Percentiles rank a stretch among this genome's conserved stretches.
Evolutionary conservation across 805 yeast species (phyloP).

Genomic region (Saturnispora quitensis): DNA sequence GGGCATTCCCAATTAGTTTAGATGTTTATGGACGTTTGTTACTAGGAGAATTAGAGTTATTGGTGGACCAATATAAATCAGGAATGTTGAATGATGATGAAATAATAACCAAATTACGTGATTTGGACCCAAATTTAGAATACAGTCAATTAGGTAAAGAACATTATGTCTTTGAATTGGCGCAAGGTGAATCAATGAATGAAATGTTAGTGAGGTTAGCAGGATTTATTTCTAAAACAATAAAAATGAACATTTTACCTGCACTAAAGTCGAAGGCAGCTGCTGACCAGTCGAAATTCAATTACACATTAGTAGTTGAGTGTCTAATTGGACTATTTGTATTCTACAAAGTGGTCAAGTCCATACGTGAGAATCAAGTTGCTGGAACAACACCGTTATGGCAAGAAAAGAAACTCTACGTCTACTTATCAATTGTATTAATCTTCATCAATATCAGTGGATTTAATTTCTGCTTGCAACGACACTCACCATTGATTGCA

Average conservation of each 20-base stretch:
- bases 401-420: conserved; percentile 11
- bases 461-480: conserved; percentile 51
- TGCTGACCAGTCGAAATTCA: neutral
- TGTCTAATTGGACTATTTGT: conserved; percentile 7
- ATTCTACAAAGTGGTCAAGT: conserved; percentile 6
- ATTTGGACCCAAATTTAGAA: conserved; percentile 1
- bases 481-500: conserved; percentile 55
- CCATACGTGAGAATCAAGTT: neutral
- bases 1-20: conserved; percentile 44
- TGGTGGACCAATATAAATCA: neutral
- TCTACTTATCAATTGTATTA: conserved; percentile 27
- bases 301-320: conserved; percentile 7
- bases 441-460: conserved; percentile 49
- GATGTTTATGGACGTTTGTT: conserved; percentile 8
- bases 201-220: conserved; percentile 6
- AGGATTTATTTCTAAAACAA: conserved; percentile 5
- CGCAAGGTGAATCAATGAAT: conserved; percentile 11
- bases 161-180: conserved; percentile 11
- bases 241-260: conserved; percentile 4
- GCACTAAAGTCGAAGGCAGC: conserved; percentile 2
- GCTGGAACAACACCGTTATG: conserved; percentile 1
- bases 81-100: conserved; percentile 3
- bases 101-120: neutral
- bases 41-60: neutral
- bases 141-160: conserved; percentile 11